Conservation (phyloP, 352 stramenopile genomes). For the Phytophthora tubulina region DNA sequence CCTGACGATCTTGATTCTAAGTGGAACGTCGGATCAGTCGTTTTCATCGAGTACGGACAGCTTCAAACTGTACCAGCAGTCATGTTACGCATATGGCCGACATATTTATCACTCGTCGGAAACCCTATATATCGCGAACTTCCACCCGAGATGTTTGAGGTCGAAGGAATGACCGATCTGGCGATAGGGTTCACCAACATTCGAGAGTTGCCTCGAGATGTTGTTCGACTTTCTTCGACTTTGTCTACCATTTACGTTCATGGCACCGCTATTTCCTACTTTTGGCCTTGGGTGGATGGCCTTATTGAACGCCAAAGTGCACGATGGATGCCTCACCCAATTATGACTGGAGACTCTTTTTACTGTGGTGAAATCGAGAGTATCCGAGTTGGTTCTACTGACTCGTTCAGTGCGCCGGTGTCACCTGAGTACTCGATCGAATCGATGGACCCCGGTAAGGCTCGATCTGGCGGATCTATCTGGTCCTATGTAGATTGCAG, state of each 20-base stretch:
- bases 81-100: neutral
- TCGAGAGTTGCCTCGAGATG: neutral
- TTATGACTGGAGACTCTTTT: neutral
- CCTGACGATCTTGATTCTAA: constrained; percentile 7
- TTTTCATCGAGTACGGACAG: neutral
- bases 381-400: neutral
- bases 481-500: constrained; percentile 11
- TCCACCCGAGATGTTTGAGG: neutral
- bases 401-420: neutral
- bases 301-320: neutral
- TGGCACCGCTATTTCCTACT: neutral
- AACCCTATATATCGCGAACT: constrained; percentile 2
- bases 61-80: neutral
- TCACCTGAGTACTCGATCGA: neutral
- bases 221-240: neutral
- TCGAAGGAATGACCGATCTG: constrained; percentile 10
- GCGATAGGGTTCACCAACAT: constrained; percentile 7
- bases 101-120: constrained; percentile 1
- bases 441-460: constrained; percentile 5
- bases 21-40: neutral
- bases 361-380: constrained; percentile 1
- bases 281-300: neutral
- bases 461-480: neutral
- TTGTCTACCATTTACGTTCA: too few species aligned
- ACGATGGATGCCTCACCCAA: neutral